Conservation (phyloP, 192 early-diverging fungal species). For the Jimgerdemannia lactiflua region DNA sequence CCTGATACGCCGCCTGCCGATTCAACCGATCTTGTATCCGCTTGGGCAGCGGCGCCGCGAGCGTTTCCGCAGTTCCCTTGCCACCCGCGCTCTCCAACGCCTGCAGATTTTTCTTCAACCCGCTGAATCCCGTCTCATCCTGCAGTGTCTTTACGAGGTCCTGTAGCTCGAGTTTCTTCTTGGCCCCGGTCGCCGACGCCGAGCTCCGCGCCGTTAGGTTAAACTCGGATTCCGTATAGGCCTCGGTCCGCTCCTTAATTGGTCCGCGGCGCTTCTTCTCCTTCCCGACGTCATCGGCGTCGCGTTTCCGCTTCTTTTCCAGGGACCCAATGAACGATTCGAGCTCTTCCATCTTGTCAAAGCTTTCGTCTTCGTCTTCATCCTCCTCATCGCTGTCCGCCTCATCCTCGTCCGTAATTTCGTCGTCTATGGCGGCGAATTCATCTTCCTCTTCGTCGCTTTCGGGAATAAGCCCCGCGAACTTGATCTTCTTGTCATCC, state of each 20-base stretch:
- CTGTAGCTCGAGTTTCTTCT: conserved; percentile 67
- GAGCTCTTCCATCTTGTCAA: conserved; percentile 48
- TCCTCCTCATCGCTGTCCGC: conserved; percentile 39
- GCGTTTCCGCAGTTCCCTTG: conserved; percentile 38
- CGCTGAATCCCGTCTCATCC: conserved; percentile 59
- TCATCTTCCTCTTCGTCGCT: neutral
- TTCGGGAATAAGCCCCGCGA: conserved; percentile 8
- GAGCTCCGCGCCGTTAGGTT: conserved; percentile 50
- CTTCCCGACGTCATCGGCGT: conserved; percentile 19
- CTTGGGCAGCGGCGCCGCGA: conserved; percentile 78
- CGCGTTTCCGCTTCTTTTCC: conserved; percentile 52
- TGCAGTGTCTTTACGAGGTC: conserved; percentile 73
- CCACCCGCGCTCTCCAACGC: conserved; percentile 44
- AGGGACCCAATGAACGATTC: conserved; percentile 66
- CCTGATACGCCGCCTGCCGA: conserved; percentile 81
- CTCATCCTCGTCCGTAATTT: conserved; percentile 21
- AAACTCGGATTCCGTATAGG: conserved; percentile 71
- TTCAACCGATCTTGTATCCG: conserved; percentile 83
- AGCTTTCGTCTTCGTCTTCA: conserved; percentile 39
- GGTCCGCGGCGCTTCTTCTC: conserved; percentile 48
- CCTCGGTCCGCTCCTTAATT: conserved; percentile 63
- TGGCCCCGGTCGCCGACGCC: conserved; percentile 31
- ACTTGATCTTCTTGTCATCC: neutral
- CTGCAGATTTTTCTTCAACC: conserved; percentile 62
- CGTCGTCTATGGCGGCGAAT: conserved; percentile 4